Evolutionary conservation across 2,329 filamentous ascomycete species (phyloP).

Genomic region (Juglanconis juglandina): DNA sequence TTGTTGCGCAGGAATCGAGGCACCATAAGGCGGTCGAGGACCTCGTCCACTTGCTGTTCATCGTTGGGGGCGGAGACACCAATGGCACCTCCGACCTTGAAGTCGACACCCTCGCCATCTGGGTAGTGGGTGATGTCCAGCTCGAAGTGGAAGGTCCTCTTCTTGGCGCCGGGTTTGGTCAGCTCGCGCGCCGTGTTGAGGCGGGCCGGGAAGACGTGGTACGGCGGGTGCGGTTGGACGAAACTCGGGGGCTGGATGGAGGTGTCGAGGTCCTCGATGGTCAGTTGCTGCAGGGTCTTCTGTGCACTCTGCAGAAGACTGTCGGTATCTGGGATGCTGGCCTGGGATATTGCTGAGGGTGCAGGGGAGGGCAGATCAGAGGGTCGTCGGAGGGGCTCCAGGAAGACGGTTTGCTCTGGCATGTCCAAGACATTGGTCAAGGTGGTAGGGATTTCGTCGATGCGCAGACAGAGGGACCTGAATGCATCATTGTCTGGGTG

Average conservation of each 20-base stretch:
- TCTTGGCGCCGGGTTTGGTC: slow-evolving; percentile 84
- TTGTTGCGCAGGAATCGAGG: slow-evolving; percentile 82
- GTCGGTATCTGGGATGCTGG: slow-evolving; percentile 35
- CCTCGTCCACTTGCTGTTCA: slow-evolving; percentile 69
- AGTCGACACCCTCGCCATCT: slow-evolving; percentile 77
- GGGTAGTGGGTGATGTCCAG: slow-evolving; percentile 93
- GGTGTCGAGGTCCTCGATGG: slow-evolving; percentile 50
- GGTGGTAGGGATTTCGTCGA: slow-evolving; percentile 69
- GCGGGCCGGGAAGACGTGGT: slow-evolving; percentile 86
- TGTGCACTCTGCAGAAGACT: slow-evolving; percentile 21
- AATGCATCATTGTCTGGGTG: slow-evolving; percentile 83
- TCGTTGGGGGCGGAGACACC: slow-evolving; percentile 90
- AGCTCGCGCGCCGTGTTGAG: slow-evolving; percentile 82
- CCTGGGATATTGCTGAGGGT: slow-evolving; percentile 48
- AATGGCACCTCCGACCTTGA: slow-evolving; percentile 94
- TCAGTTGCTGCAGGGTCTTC: slow-evolving; percentile 24
- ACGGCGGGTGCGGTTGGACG: slow-evolving; percentile 91
- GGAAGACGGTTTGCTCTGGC: slow-evolving; percentile 71
- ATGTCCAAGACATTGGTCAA: slow-evolving; percentile 70
- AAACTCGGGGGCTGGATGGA: slow-evolving; percentile 75
- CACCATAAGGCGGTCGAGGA: slow-evolving; percentile 78
- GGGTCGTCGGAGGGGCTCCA: slow-evolving; percentile 54
- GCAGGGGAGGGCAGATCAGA: slow-evolving; percentile 39
- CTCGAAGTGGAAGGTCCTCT: slow-evolving; percentile 96
- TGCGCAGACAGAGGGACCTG: slow-evolving; percentile 70